Evolutionary conservation across 441 rosid genomes (phyloP).

Genomic region (Erodium moschatum): DNA sequence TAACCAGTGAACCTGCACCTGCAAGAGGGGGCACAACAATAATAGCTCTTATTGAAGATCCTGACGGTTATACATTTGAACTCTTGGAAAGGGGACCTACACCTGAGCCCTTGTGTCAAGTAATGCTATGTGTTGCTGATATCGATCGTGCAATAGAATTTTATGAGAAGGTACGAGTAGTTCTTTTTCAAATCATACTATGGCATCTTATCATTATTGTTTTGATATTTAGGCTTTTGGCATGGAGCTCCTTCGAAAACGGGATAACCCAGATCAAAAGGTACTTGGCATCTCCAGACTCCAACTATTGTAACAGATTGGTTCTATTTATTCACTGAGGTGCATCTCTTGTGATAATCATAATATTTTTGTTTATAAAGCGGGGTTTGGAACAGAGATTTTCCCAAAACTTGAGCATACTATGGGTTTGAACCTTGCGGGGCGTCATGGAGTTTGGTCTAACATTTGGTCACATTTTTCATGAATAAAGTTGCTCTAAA

Average conservation of each 20-base stretch:
- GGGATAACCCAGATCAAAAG: slow-evolving; percentile 84
- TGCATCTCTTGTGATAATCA: not conserved
- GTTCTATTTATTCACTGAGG: not conserved
- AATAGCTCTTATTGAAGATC: slow-evolving; percentile 85
- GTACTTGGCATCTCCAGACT: slow-evolving; percentile 34
- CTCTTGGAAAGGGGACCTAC: slow-evolving; percentile 80
- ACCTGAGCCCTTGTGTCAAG: slow-evolving; percentile 90
- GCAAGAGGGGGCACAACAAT: slow-evolving; percentile 82
- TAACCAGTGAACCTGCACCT: slow-evolving; percentile 81
- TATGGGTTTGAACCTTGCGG: no score
- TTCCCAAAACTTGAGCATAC: no score
- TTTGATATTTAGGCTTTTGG: slow-evolving; percentile 62
- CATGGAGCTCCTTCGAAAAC: slow-evolving; percentile 80
- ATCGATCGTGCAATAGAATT: slow-evolving; percentile 73
- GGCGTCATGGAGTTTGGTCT: no score
- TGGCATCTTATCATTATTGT: not conserved
- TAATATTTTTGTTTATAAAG: not conserved
- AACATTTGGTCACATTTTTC: no score
- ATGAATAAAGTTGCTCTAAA: no score
- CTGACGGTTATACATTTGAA: slow-evolving; percentile 91
- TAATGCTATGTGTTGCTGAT: slow-evolving; percentile 95
- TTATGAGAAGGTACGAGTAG: slow-evolving; percentile 60
- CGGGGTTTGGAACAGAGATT: no score
- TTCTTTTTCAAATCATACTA: not conserved
- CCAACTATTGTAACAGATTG: not conserved